Percentiles rank a stretch among this genome's conserved stretches.
Evolutionary conservation across 495 filamentous ascomycete species (phyloP).

Genomic region (Rostrohypoxylon terebratum): DNA sequence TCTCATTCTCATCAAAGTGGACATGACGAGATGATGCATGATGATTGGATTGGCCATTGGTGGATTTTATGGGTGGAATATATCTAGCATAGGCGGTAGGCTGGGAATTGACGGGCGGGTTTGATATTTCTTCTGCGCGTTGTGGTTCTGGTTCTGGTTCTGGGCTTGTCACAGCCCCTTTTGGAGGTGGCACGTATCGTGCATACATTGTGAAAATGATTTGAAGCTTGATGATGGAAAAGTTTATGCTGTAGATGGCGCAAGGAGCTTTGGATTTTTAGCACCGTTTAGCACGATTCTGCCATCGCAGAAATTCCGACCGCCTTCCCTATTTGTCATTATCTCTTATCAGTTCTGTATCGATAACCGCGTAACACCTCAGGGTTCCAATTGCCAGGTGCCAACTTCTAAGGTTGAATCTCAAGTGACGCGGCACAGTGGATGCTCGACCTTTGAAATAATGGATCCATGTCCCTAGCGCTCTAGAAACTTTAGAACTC

Average conservation of each 20-base stretch:
- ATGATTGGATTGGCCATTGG: slow-evolving; percentile 27
- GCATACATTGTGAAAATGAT: slow-evolving; percentile 52
- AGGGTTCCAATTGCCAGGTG: too few species aligned
- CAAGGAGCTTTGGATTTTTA: not conserved
- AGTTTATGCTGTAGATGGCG: slow-evolving; percentile 16
- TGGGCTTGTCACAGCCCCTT: slow-evolving; percentile 33
- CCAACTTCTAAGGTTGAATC: too few species aligned
- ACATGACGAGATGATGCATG: slow-evolving; percentile 36
- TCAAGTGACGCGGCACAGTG: not conserved
- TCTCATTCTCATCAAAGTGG: slow-evolving; percentile 37
- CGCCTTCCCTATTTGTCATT: slow-evolving; percentile 39
- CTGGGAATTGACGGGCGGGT: slow-evolving; percentile 32
- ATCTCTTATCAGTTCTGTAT: slow-evolving; percentile 29
- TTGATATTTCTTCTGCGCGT: slow-evolving; percentile 2
- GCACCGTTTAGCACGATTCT: slow-evolving; percentile 27
- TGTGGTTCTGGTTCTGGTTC: slow-evolving; percentile 1
- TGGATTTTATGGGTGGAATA: slow-evolving; percentile 48
- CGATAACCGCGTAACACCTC: slow-evolving; percentile 6
- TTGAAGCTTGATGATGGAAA: not conserved
- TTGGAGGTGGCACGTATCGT: slow-evolving; percentile 57
- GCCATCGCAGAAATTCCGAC: slow-evolving; percentile 49
- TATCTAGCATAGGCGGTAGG: slow-evolving; percentile 58
- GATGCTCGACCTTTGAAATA: not conserved
- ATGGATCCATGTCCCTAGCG: too few species aligned
- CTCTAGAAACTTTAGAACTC: too few species aligned